These are phyloP conservation scores for Lignosus rhinocerotis DNA, from an alignment of 1,284 basidiomycete species.

Conservation along the genomic window DNA sequence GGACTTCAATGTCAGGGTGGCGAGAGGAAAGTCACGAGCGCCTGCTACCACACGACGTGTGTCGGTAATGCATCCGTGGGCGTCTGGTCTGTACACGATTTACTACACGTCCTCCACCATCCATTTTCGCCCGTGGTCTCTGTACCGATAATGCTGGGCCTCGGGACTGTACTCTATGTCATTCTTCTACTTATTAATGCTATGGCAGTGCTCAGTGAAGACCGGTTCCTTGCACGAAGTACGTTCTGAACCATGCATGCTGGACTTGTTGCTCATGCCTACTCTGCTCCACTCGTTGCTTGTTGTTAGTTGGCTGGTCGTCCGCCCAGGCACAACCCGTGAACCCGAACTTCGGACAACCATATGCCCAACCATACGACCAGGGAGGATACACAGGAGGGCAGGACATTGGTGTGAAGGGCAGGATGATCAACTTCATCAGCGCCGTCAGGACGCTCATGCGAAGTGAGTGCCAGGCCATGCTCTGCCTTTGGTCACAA, in stretches of 20 bases:
- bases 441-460: slow-evolving; percentile 92
- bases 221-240: slow-evolving; percentile 93
- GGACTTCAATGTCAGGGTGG: slow-evolving; percentile 6
- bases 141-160: slow-evolving; percentile 42
- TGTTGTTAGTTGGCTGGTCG: slow-evolving; percentile 86
- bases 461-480: slow-evolving; percentile 69
- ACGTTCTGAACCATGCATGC: slow-evolving; percentile 35
- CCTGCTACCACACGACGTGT: slow-evolving; percentile 10
- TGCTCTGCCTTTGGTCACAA: not conserved
- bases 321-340: slow-evolving; percentile 58
- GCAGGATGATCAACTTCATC: slow-evolving; percentile 88
- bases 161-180: slow-evolving; percentile 74
- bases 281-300: slow-evolving; percentile 6
- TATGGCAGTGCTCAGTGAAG: slow-evolving; percentile 92
- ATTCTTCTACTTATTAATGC: slow-evolving; percentile 87
- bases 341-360: slow-evolving; percentile 59
- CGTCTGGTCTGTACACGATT: slow-evolving; percentile 12
- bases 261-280: not conserved
- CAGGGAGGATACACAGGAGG: slow-evolving; percentile 57
- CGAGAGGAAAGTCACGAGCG: slow-evolving; percentile 8
- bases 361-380: slow-evolving; percentile 72
- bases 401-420: slow-evolving; percentile 77
- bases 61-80: not conserved
- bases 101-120: slow-evolving; percentile 23
- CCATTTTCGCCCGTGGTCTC: not conserved